Base-by-base conservation (phyloP, 805 yeast genomes). In the Candida verbasci region DNA sequence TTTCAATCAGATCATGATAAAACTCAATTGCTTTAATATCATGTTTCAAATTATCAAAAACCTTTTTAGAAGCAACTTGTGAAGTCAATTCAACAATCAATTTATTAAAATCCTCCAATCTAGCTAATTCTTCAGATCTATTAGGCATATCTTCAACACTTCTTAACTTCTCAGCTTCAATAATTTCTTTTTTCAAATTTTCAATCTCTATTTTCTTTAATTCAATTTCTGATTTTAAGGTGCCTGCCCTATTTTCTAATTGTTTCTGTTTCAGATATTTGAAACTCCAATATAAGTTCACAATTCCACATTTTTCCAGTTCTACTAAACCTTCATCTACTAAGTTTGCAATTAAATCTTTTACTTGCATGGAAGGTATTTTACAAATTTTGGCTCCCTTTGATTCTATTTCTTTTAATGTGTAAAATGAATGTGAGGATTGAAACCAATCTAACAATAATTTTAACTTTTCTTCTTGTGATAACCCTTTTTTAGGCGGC, bases 281-380 rank as follows among this genome's bases (percentile, higher is more conserved):
- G 50, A 70, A 74, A 35, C 72, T 59, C 78, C 79, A 76, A 40
- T 73, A 76, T 3, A 74, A 55, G 36, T 71, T 72, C 10, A 70
- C 60, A 10, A 61, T 58, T 0, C 83, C 84, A 49, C 82, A 76
- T 50, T 77, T 78, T 41, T 73, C 78, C 26, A 65, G 62, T 29
- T 64, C 65, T 6, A 76, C 62, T 21, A 73, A 45, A 17, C 62
- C 69, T 35, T 76, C 82, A 43, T 74, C 79, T 8, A 73, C 47
- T 39, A 76, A 59, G 3, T 50, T 44, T 28, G 70, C 71, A 8
- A 76, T 44, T 1, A 76, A 43, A 8, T 72, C 78, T 45, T 77
- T 76, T 27, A 76, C 72, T 34, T 72, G 70, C 74, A 75, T 74
- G 0, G 76, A 49, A n/a, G 73, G 65, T 6, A 76, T 65, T 0